These are phyloP conservation scores for Neobulgaria alba DNA, from an alignment of 2,329 filamentous ascomycete species.

Conservation along the genomic window DNA sequence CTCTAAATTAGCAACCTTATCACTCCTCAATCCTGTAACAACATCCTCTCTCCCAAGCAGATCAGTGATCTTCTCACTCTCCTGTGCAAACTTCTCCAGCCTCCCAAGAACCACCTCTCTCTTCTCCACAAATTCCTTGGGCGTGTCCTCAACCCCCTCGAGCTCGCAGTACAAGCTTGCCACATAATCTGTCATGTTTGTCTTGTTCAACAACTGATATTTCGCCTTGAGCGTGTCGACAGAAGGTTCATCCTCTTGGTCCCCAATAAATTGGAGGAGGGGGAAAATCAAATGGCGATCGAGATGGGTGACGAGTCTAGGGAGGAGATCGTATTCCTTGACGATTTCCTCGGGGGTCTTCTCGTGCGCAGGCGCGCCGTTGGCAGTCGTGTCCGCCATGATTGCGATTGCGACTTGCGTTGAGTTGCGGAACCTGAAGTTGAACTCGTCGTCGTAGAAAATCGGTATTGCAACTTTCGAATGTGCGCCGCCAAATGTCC, in stretches of 20 bases:
- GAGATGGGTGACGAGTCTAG: conserved; percentile 83
- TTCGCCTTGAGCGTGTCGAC: conserved; percentile 75
- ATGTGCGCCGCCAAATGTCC: conserved; percentile 4
- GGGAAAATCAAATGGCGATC: conserved; percentile 96
- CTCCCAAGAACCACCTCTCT: conserved; percentile 78
- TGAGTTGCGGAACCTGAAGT: too few species aligned
- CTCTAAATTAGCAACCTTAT: conserved; percentile 98
- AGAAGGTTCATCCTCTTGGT: conserved; percentile 68
- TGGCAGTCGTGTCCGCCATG: conserved; percentile 42
- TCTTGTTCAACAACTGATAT: conserved; percentile 89
- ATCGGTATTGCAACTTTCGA: conserved; percentile 7
- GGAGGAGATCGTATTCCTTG: conserved; percentile 53
- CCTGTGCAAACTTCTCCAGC: conserved; percentile 76
- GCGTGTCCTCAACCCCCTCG: conserved; percentile 67
- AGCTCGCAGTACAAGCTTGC: conserved; percentile 86
- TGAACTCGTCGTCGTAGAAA: too few species aligned
- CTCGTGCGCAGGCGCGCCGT: too few species aligned
- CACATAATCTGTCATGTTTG: conserved; percentile 98
- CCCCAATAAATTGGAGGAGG: conserved; percentile 82
- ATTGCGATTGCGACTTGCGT: conserved; percentile 26
- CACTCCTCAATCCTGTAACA: conserved; percentile 80
- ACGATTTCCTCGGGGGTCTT: conserved; percentile 40
- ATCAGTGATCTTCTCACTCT: conserved; percentile 81
- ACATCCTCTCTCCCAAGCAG: conserved; percentile 84
- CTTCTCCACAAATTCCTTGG: conserved; percentile 82